These are phyloP conservation scores for Nannizziopsis barbatae DNA, from an alignment of 2,329 filamentous ascomycete genomes.

Conservation along the genomic window DNA sequence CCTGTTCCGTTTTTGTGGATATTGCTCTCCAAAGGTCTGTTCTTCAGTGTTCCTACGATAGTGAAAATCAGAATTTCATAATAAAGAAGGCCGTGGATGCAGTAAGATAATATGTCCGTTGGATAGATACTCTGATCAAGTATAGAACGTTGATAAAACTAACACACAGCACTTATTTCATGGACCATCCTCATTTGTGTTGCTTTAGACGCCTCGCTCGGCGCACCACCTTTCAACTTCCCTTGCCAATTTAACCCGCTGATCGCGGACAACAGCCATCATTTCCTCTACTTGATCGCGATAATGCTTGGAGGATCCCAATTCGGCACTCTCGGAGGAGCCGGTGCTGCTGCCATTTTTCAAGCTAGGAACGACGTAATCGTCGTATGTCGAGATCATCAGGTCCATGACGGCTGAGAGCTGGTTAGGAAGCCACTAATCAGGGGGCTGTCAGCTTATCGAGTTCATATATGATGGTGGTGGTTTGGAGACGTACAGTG, in stretches of 20 bases:
- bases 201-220: slow-evolving; percentile 31
- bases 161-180: background rate
- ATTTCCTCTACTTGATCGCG: slow-evolving; percentile 24
- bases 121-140: background rate
- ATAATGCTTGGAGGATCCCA: slow-evolving; percentile 20
- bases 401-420: slow-evolving; percentile 40
- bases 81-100: too few relatives aligned
- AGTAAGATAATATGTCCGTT: too few relatives aligned
- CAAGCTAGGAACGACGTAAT: slow-evolving; percentile 24
- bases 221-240: slow-evolving; percentile 39
- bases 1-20: too few relatives aligned
- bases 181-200: too few relatives aligned
- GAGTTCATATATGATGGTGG: background rate
- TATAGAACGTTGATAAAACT: background rate
- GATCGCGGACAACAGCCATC: slow-evolving; percentile 26
- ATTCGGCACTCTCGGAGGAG: slow-evolving; percentile 16
- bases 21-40: too few relatives aligned
- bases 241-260: slow-evolving; percentile 29
- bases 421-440: slow-evolving; percentile 39
- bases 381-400: slow-evolving; percentile 38
- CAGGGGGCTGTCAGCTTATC: background rate
- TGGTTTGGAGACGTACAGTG: slow-evolving; percentile 24
- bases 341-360: slow-evolving; percentile 17
- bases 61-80: background rate
- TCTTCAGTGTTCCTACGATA: background rate